A percentile compares a stretch with the other conserved stretches of the same genome.
Conservation (phyloP, 768 basidiomycete genomes). For the Pleurotus salmoneostramineus region DNA sequence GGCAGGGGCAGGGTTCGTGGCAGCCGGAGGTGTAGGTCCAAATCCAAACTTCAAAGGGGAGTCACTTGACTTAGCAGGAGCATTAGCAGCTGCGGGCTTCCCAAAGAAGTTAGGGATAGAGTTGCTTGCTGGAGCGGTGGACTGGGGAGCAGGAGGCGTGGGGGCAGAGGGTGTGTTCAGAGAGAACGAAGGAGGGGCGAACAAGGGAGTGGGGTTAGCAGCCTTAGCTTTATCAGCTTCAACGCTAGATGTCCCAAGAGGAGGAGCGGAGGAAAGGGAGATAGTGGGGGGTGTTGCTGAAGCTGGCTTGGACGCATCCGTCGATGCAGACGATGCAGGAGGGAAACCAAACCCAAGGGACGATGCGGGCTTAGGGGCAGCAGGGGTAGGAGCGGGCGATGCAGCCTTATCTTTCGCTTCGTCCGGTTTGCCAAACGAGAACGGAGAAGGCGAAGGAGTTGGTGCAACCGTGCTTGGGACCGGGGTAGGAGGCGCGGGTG, state of each 20-base stretch:
- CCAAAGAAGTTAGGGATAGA: conserved; percentile 2
- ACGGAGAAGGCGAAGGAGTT: neutral
- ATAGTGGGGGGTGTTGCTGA: neutral
- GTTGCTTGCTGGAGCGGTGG: conserved; percentile 7
- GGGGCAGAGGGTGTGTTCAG: conserved; percentile 14
- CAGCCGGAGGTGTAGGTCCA: neutral
- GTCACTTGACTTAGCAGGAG: neutral
- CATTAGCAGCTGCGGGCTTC: neutral
- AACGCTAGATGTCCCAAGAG: conserved; percentile 9
- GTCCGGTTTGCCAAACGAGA: conserved; percentile 1
- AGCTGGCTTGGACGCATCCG: conserved; percentile 1
- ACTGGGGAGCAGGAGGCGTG: conserved; percentile 7
- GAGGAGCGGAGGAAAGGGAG: neutral
- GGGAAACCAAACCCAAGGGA: conserved; percentile 13
- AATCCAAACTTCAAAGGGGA: neutral
- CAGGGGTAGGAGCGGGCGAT: conserved; percentile 14
- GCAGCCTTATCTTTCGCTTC: conserved; percentile 13
- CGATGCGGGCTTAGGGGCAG: conserved; percentile 9
- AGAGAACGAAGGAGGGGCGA: neutral
- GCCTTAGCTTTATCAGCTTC: conserved; percentile 17
- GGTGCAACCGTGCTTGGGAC: neutral
- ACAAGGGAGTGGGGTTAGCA: neutral
- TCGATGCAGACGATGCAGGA: conserved; percentile 12
- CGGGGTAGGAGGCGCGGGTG: conserved; percentile 16
- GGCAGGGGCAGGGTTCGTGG: neutral